Percentiles rank a stretch among this genome's conserved stretches.
These are phyloP conservation scores for Phytophthora nicotianae DNA, from an alignment of 352 stramenopile species.

Conservation along the genomic window DNA sequence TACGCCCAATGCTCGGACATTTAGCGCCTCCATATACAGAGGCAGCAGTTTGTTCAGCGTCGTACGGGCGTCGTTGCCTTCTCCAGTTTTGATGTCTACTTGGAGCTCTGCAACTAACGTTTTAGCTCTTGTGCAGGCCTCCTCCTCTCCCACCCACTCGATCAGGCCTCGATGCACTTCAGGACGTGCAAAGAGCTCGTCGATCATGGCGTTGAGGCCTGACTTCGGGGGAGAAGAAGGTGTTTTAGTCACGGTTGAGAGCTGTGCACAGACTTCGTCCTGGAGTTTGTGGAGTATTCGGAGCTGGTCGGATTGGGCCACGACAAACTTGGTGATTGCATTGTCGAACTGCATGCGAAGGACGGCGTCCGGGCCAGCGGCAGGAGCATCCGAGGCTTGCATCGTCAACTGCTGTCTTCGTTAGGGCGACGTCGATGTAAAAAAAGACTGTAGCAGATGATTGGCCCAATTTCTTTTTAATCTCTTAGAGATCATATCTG, in stretches of 20 bases:
- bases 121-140: not conserved
- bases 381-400: not conserved
- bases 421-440: too few species aligned
- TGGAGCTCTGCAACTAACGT: not conserved
- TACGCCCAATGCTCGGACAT: not conserved
- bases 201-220: not conserved
- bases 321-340: not conserved
- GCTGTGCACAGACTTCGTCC: not conserved
- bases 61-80: conserved; percentile 2
- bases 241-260: not conserved
- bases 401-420: too few species aligned
- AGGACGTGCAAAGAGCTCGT: not conserved
- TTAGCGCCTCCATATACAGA: conserved; percentile 2
- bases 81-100: not conserved
- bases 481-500: too few species aligned
- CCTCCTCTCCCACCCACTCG: not conserved
- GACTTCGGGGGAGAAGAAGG: not conserved
- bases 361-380: not conserved
- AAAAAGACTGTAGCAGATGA: too few species aligned
- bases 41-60: conserved; percentile 2
- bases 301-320: not conserved
- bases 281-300: not conserved
- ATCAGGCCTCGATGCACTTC: not conserved
- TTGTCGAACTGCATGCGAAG: not conserved
- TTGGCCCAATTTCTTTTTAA: too few species aligned